Evolutionary conservation across 2,329 filamentous ascomycete genomes (phyloP), one percentile per base, ranked within the genome.

Genomic region (Exutisphaerella laricina): DNA sequence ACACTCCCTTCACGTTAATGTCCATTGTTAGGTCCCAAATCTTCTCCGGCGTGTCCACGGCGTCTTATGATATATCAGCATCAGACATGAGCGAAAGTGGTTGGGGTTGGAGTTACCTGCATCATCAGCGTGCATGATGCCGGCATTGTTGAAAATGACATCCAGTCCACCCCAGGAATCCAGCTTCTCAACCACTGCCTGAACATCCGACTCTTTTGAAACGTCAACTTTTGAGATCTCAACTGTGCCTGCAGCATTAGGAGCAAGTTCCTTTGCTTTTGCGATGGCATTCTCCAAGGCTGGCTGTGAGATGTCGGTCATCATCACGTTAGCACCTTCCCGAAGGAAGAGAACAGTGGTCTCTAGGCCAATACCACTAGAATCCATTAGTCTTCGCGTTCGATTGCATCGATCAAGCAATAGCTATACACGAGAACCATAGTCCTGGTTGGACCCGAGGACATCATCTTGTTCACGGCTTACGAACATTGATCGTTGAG

Each of bases 1-100:
- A 95, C n/a, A 96, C 89, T 31, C 89, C 89, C 78, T 96, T 96
- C 66, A 95, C 89, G 67, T 96, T 96, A 73, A 95, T 94, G 64
- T 80, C 82, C 49, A 94, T 88, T 4, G 89, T 96, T 54, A 94
- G 71, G 60, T 96, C 88, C 89, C 89, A 96, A 71, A 96, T 89
- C 58, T 79, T 81, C 71, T 95, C 88, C 38, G 86, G 82, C 1
- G 88, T 95, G 64, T 84, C 78, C 63, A 94, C 72, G 36, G 89
- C 88, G 65, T 66, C 63, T 65, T 9, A 8, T 1, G 12, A 18
- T 23, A 3, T 8, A 12, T 43, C 41, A 48, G 32, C 17, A 25
- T 28, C 7, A 22, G n/a, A n/a, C n/a, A n/a, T n/a, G n/a, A n/a
- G n/a, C n/a, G n/a, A n/a, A n/a, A n/a, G n/a, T n/a, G n/a, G n/a